Percentiles rank a stretch among this genome's conserved stretches.
Conservation (phyloP, 192 early-diverging fungal species). For the Umbelopsis isabellina region DNA sequence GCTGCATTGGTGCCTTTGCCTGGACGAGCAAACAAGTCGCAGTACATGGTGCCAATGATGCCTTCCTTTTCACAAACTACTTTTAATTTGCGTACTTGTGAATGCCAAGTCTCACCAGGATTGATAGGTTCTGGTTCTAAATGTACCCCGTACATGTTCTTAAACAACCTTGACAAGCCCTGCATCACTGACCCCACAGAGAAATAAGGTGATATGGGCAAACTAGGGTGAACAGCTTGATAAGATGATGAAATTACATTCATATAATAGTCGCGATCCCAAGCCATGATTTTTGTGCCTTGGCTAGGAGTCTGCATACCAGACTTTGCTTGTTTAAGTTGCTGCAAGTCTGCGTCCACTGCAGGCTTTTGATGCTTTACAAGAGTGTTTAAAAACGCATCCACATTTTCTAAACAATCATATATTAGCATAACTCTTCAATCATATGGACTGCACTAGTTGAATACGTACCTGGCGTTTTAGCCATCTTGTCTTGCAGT, state of each 20-base stretch:
- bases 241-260: constrained; percentile 36
- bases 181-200: constrained; percentile 88
- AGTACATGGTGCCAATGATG: constrained; percentile 91
- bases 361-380: constrained; percentile 59
- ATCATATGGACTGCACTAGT: neutral
- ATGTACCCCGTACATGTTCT: constrained; percentile 84
- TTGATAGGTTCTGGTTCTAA: constrained; percentile 69
- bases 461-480: constrained; percentile 62
- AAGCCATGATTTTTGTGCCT: constrained; percentile 58
- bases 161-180: constrained; percentile 85
- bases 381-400: constrained; percentile 80
- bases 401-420: constrained; percentile 65
- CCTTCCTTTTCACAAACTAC: constrained; percentile 88
- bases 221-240: constrained; percentile 43
- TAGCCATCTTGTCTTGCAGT: constrained; percentile 93
- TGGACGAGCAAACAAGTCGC: constrained; percentile 83
- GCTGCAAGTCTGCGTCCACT: constrained; percentile 52
- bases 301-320: neutral
- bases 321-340: constrained; percentile 52
- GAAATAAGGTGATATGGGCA: constrained; percentile 71
- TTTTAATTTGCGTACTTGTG: constrained; percentile 87
- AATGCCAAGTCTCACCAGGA: constrained; percentile 90
- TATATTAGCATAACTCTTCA: neutral
- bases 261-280: constrained; percentile 85
- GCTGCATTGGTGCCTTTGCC: constrained; percentile 85